phyloP scores from a whole-genome alignment of 2,329 filamentous ascomycete genomes.

The Ophiostoma sp. region DNA sequence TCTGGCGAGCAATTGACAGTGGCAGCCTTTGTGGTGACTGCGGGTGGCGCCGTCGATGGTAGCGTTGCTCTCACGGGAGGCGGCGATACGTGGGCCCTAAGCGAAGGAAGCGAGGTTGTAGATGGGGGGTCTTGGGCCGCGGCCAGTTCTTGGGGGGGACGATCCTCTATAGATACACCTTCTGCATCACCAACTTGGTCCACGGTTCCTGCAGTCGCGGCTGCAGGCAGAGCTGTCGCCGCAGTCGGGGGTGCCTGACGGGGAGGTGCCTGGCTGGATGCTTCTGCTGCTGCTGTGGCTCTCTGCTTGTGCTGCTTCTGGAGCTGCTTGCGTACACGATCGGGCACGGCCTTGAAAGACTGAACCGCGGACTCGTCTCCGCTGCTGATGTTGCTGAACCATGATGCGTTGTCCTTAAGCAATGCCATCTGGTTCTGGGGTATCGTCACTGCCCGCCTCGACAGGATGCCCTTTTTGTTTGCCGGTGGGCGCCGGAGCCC shows the following conservation, averaged over 20 bases:
- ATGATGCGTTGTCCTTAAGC: slow-evolving; percentile 30
- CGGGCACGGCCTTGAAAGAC: too few species aligned
- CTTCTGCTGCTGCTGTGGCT: too few species aligned
- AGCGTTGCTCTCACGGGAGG: not conserved
- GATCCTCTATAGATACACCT: not conserved
- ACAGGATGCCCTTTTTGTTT: slow-evolving; percentile 21
- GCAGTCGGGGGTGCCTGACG: too few species aligned
- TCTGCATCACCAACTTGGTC: not conserved
- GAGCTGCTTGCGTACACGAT: too few species aligned
- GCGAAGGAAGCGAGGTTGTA: not conserved
- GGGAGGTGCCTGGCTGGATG: too few species aligned
- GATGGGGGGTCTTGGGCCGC: not conserved
- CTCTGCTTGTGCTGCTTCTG: too few species aligned
- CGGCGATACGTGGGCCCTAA: not conserved
- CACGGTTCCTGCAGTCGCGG: too few species aligned
- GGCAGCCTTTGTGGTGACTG: not conserved
- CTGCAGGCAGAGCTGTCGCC: too few species aligned
- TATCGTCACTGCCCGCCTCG: slow-evolving; percentile 32
- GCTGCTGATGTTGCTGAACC: slow-evolving; percentile 13
- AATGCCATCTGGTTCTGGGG: slow-evolving; percentile 38
- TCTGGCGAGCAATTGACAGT: too few species aligned
- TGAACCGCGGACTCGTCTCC: not conserved
- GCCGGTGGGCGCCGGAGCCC: not conserved
- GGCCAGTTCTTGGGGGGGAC: not conserved
- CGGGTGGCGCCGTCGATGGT: not conserved